Conservation (phyloP, 139 green algal genomes). For the Picochlorum sp. region DNA sequence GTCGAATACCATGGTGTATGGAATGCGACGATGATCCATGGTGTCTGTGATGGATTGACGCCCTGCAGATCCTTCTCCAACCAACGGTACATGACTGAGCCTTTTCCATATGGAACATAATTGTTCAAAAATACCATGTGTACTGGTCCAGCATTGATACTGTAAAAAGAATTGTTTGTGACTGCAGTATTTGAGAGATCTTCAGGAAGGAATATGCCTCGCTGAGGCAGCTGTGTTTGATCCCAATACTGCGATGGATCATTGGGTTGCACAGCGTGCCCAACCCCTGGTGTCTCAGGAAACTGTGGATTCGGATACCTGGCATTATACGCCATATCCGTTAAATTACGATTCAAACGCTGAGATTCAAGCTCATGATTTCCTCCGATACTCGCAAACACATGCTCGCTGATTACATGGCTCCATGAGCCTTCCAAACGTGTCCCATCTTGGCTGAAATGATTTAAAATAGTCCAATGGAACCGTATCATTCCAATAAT, state of each 20-base stretch:
- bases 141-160: background rate
- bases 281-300: background rate
- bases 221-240: background rate
- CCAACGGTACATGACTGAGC: slow-evolving; percentile 52
- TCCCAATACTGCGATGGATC: background rate
- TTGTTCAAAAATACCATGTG: background rate
- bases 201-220: background rate
- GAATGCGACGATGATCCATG: slow-evolving; percentile 60
- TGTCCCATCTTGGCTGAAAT: background rate
- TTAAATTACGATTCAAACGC: background rate
- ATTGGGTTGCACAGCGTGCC: background rate
- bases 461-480: background rate
- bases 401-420: background rate
- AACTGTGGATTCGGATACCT: background rate
- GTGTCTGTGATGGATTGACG: slow-evolving; percentile 53
- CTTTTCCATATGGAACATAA: slow-evolving; percentile 15
- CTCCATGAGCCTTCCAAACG: background rate
- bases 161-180: slow-evolving; percentile 2
- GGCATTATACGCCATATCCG: background rate
- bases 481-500: background rate
- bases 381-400: background rate
- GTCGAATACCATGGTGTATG: slow-evolving; percentile 54
- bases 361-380: background rate
- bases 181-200: background rate
- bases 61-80: slow-evolving; percentile 52